These are phyloP conservation scores for Quercus suber DNA, from an alignment of 306 rosid genomes.

Conservation along the genomic window DNA sequence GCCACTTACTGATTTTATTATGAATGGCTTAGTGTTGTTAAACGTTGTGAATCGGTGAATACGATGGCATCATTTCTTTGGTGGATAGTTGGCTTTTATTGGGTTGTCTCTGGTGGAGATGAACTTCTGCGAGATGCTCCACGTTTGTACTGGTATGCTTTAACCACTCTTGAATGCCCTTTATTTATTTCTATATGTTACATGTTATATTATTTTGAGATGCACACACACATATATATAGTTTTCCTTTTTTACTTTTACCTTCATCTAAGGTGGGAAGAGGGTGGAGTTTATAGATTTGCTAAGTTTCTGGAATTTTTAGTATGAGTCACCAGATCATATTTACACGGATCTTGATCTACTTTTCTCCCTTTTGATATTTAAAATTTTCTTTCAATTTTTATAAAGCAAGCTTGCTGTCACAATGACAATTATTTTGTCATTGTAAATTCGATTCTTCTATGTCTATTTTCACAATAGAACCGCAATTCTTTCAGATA, in stretches of 20 bases:
- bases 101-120: conserved; percentile 90
- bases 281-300: not conserved
- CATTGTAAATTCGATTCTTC: not conserved
- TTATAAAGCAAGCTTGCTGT: not conserved
- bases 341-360: not conserved
- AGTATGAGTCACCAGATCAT: not conserved
- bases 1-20: conserved; percentile 33
- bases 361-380: not conserved
- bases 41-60: conserved; percentile 78
- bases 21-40: conserved; percentile 45
- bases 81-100: conserved; percentile 96
- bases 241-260: not conserved
- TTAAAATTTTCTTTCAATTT: not conserved
- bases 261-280: too few species aligned
- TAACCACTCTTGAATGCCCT: not conserved
- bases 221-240: not conserved
- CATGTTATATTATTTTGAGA: not conserved
- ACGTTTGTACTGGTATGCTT: conserved; percentile 76
- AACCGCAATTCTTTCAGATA: not conserved
- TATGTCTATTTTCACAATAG: not conserved
- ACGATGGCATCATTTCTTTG: conserved; percentile 84
- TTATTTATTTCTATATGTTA: too few species aligned
- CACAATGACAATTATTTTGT: conserved; percentile 1
- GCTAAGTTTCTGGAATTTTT: not conserved
- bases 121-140: conserved; percentile 73